Evolutionary conservation across 2,329 filamentous ascomycete genomes (phyloP), one percentile per base, ranked within the genome.

Genomic region (Lecanicillium sp.): DNA sequence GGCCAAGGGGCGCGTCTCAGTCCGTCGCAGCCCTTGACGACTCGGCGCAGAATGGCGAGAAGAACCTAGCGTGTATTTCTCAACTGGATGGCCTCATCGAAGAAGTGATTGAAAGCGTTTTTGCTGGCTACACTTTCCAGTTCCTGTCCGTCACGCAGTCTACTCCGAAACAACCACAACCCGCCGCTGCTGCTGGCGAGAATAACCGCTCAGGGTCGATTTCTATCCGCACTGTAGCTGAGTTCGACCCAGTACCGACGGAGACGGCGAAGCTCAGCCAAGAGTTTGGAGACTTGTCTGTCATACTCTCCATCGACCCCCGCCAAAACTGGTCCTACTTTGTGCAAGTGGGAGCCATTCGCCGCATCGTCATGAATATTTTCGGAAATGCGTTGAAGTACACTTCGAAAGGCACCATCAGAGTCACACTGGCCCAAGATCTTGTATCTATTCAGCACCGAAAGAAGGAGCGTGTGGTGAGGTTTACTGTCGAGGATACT

Each of bases 351-450:
- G 77, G 77, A 1, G 64, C 64, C 0, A 45, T 66, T 9, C 56
- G 65, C 12, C 66, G 75, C 1, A 72, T 81, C 17, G 60, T 81
- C 17, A 77, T 80, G 73, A 81, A 81, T 31, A 44, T 81, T 0
- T 70, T 80, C 27, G 74, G 75, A 8, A 81, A 81, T 48, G 65
- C 77, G 0, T 63, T 81, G 44, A 81, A 81, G 48, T 81, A 78
- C 43, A 81, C 77, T 0, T 44, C 40, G 2, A 37, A 40, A 1
- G 63, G 62, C 2, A 46, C 50, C 0, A 55, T 65, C 34, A 49
- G 49, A 5, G 49, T 63, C 1, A 47, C 45, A 1, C 44, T 63
- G 2, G 45, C 44, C 0, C 59, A 55, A 29, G 39, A 29, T 18
- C 2, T 20, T 4, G 13, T n/a, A 25, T 13, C 15, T 18, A 25